Percentiles rank a stretch among this genome's conserved stretches.
These are phyloP conservation scores for Crithidia sp. DNA, from an alignment of 208 protist genomes.

Conservation along the genomic window DNA sequence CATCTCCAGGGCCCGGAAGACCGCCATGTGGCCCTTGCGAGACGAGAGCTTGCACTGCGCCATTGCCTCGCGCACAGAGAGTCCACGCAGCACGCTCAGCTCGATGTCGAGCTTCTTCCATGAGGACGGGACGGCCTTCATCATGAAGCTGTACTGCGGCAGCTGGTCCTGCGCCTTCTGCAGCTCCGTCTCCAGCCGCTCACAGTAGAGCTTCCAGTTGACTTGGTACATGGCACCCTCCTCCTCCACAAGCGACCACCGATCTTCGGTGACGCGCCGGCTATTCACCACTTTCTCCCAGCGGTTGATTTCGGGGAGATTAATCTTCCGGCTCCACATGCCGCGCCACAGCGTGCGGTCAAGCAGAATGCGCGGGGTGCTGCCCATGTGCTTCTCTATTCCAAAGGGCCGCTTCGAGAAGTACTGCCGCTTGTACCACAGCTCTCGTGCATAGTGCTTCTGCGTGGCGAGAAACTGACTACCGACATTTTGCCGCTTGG, in stretches of 20 bases:
- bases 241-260: constrained; percentile 89
- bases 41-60: constrained; percentile 90
- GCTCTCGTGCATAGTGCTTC: constrained; percentile 69
- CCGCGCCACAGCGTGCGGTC: constrained; percentile 82
- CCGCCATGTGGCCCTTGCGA: constrained; percentile 87
- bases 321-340: constrained; percentile 71
- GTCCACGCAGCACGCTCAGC: constrained; percentile 81
- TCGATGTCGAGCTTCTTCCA: constrained; percentile 94
- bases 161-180: constrained; percentile 78
- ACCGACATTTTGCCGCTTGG: constrained; percentile 81
- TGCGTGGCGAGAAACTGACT: constrained; percentile 83
- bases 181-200: constrained; percentile 88
- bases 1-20: constrained; percentile 85
- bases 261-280: constrained; percentile 86
- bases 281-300: constrained; percentile 93
- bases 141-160: constrained; percentile 84
- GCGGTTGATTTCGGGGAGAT: constrained; percentile 82
- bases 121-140: constrained; percentile 85
- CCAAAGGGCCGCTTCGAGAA: constrained; percentile 82
- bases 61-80: constrained; percentile 90
- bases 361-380: constrained; percentile 84
- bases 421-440: constrained; percentile 85
- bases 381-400: constrained; percentile 63
- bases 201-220: constrained; percentile 92
- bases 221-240: constrained; percentile 85